phyloP scores from a whole-genome alignment of 371 early-diverging fungal genomes.

The Rhizopus microsporus region DNA sequence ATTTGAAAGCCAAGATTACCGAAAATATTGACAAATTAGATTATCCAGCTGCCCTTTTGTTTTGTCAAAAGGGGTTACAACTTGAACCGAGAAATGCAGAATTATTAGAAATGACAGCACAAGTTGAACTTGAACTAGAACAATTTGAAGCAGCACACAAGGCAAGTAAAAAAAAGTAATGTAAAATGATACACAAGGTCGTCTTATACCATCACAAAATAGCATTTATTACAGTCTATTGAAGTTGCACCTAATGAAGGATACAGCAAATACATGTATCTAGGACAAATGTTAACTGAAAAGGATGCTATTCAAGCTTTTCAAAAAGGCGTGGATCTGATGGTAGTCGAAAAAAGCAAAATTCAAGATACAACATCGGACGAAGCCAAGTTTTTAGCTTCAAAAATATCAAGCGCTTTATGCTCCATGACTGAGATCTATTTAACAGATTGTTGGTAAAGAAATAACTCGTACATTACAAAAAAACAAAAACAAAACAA shows the following conservation, averaged over 20 bases:
- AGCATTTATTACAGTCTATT: conserved; percentile 72
- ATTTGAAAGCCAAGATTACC: conserved; percentile 70
- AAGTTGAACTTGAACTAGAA: conserved; percentile 76
- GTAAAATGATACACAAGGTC: not conserved
- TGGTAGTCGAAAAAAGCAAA: conserved; percentile 46
- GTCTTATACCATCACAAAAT: not conserved
- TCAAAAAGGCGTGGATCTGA: conserved; percentile 78
- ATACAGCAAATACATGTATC: conserved; percentile 83
- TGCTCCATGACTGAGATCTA: conserved; percentile 96
- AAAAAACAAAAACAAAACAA: no score
- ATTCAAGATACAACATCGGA: conserved; percentile 30
- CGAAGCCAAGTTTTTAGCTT: conserved; percentile 46
- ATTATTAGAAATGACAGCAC: conserved; percentile 71
- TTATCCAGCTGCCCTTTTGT: conserved; percentile 71
- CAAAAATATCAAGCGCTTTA: conserved; percentile 81
- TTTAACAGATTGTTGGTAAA: conserved; percentile 94
- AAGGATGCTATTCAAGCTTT: conserved; percentile 79
- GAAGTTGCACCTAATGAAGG: conserved; percentile 69
- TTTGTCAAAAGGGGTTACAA: conserved; percentile 70
- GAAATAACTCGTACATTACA: not conserved
- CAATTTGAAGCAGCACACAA: conserved; percentile 67
- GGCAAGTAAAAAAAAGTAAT: conserved; percentile 35
- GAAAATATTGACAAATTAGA: conserved; percentile 77
- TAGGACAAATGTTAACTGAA: conserved; percentile 85
- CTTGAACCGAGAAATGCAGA: conserved; percentile 64